Conservation (phyloP, 1,284 basidiomycete genomes). For the Thelephora terrestris region DNA sequence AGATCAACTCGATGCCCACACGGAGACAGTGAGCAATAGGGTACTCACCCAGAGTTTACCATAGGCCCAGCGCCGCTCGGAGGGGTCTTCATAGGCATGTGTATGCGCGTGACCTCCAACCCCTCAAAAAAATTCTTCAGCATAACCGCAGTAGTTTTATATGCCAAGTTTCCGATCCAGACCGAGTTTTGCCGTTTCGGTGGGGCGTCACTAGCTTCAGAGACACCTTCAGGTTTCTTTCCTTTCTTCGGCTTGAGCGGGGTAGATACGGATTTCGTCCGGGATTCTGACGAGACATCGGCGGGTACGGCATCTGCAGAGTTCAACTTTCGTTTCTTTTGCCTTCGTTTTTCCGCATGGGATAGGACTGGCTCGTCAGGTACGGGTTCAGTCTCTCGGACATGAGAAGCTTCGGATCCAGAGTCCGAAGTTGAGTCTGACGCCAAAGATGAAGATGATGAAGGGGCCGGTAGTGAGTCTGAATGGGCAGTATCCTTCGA, state of each 20-base stretch:
- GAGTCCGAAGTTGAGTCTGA: conserved; percentile 11
- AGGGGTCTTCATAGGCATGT: conserved; percentile 58
- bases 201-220: conserved; percentile 19
- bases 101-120: conserved; percentile 60
- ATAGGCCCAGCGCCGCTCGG: conserved; percentile 25
- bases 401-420: conserved; percentile 11
- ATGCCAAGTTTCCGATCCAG: conserved; percentile 94
- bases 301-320: neutral
- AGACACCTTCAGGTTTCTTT: conserved; percentile 23
- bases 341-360: conserved; percentile 57
- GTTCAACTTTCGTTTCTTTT: conserved; percentile 34
- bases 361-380: conserved; percentile 48
- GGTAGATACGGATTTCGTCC: conserved; percentile 11
- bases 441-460: neutral
- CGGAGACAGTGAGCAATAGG: neutral
- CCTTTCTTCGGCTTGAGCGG: conserved; percentile 15
- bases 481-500: neutral
- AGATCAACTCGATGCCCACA: conserved; percentile 7
- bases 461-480: neutral
- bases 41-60: conserved; percentile 61
- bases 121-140: conserved; percentile 67
- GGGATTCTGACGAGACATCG: neutral
- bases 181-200: conserved; percentile 70
- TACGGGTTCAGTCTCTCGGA: conserved; percentile 1
- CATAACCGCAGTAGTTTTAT: conserved; percentile 73